A percentile compares a stretch with the other conserved stretches of the same genome.
phyloP scores from a whole-genome alignment of 1,284 basidiomycete species.

The Ganoderma leucocontextum region DNA sequence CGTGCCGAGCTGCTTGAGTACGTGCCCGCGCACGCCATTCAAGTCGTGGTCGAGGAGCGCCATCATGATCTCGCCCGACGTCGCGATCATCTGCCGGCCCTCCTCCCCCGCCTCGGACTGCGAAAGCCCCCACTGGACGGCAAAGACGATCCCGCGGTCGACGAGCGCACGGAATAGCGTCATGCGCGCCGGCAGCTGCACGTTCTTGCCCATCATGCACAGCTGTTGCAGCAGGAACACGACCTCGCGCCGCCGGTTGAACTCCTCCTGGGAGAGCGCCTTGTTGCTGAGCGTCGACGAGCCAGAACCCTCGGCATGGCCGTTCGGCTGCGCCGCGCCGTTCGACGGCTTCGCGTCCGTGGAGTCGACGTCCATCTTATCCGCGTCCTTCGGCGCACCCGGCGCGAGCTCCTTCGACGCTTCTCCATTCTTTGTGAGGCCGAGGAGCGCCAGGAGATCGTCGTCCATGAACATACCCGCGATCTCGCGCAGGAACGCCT shows the following conservation, averaged over 20 bases:
- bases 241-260: slow-evolving; percentile 69
- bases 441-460: slow-evolving; percentile 54
- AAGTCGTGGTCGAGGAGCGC: slow-evolving; percentile 93
- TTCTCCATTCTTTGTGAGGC: slow-evolving; percentile 37
- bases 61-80: slow-evolving; percentile 89
- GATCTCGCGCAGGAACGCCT: slow-evolving; percentile 79
- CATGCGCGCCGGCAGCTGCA: slow-evolving; percentile 89
- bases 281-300: slow-evolving; percentile 27
- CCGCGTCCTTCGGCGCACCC: slow-evolving; percentile 36
- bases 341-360: slow-evolving; percentile 38
- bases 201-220: slow-evolving; percentile 95
- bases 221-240: slow-evolving; percentile 92
- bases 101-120: slow-evolving; percentile 44
- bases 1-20: slow-evolving; percentile 81
- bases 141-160: slow-evolving; percentile 88
- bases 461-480: slow-evolving; percentile 82
- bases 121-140: slow-evolving; percentile 90
- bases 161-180: slow-evolving; percentile 90
- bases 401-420: slow-evolving; percentile 37
- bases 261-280: slow-evolving; percentile 54
- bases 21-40: slow-evolving; percentile 85
- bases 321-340: slow-evolving; percentile 38
- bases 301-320: slow-evolving; percentile 28
- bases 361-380: slow-evolving; percentile 49
- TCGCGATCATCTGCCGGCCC: slow-evolving; percentile 71